A percentile compares a stretch with the other conserved stretches of the same genome.
These are phyloP conservation scores for Pseudohalonectria lignicola DNA, from an alignment of 2,329 filamentous ascomycete species.

Conservation along the genomic window DNA sequence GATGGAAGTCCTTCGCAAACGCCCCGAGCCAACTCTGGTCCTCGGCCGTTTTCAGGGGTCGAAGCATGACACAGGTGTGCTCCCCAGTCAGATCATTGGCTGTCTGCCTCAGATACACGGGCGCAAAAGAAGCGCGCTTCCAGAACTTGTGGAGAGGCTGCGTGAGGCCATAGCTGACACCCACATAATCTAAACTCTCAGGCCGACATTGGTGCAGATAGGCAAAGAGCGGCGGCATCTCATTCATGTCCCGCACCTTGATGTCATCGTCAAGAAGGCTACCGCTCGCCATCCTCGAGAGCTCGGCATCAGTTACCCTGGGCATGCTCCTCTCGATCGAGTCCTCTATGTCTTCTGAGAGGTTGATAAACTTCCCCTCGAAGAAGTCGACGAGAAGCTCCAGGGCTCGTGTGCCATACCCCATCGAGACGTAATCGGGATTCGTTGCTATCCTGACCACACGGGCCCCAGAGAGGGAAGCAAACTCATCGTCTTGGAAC, in stretches of 20 bases:
- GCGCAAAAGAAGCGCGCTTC: conserved; percentile 78
- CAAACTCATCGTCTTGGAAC: conserved; percentile 96
- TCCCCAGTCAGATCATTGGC: conserved; percentile 94
- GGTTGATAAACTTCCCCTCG: conserved; percentile 78
- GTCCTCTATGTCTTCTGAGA: conserved; percentile 59
- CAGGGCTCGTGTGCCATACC: conserved; percentile 83
- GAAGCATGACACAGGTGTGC: conserved; percentile 95
- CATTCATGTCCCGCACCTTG: conserved; percentile 76
- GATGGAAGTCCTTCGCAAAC: conserved; percentile 88
- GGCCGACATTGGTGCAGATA: conserved; percentile 77
- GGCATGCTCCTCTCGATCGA: conserved; percentile 54
- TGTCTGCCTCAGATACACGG: conserved; percentile 89
- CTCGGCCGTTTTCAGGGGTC: conserved; percentile 57
- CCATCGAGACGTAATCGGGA: conserved; percentile 85
- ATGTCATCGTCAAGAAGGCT: conserved; percentile 79
- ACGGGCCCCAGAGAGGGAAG: conserved; percentile 80
- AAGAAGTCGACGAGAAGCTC: conserved; percentile 87
- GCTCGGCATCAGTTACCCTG: conserved; percentile 71
- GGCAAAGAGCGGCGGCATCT: conserved; percentile 88
- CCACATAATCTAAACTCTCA: conserved; percentile 77
- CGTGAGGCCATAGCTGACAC: conserved; percentile 91
- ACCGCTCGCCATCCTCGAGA: conserved; percentile 65
- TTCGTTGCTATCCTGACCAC: conserved; percentile 94
- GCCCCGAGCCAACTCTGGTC: conserved; percentile 81
- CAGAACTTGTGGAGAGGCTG: conserved; percentile 87